phyloP scores from a whole-genome alignment of 1,284 basidiomycete species.

The Sporisorium scitamineum region DNA sequence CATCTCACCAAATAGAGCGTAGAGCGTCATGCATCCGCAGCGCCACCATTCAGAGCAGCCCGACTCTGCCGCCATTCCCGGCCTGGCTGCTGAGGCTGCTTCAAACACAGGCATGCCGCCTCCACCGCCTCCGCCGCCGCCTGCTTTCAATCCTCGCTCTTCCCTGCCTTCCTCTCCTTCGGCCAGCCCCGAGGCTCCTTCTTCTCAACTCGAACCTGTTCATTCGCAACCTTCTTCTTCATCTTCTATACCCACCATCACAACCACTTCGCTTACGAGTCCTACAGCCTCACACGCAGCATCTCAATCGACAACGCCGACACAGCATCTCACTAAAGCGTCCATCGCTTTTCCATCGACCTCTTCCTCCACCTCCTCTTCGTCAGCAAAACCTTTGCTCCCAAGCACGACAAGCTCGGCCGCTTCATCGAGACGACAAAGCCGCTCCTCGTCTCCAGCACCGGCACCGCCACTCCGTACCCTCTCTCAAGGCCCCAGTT shows the following conservation, averaged over 20 bases:
- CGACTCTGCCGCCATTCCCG: constrained; percentile 2
- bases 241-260: constrained; percentile 11
- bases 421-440: constrained; percentile 23
- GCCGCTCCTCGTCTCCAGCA: constrained; percentile 40
- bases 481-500: constrained; percentile 27
- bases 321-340: constrained; percentile 10
- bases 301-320: neutral
- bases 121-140: constrained; percentile 2
- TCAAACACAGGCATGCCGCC: constrained; percentile 13
- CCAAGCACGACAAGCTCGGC: constrained; percentile 15
- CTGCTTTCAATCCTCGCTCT: constrained; percentile 14
- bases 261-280: constrained; percentile 5
- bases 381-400: neutral
- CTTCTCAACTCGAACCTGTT: neutral
- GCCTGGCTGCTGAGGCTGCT: neutral
- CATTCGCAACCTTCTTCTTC: neutral
- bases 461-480: constrained; percentile 41
- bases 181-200: neutral
- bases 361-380: neutral
- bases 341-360: constrained; percentile 22
- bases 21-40: neutral
- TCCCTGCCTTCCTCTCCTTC: constrained; percentile 11
- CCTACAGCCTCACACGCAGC: constrained; percentile 13
- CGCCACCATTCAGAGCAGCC: neutral
- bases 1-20: neutral